These are phyloP conservation scores for Chrysoporthe austroafricana DNA, from an alignment of 2,329 filamentous ascomycete genomes.

Conservation along the genomic window DNA sequence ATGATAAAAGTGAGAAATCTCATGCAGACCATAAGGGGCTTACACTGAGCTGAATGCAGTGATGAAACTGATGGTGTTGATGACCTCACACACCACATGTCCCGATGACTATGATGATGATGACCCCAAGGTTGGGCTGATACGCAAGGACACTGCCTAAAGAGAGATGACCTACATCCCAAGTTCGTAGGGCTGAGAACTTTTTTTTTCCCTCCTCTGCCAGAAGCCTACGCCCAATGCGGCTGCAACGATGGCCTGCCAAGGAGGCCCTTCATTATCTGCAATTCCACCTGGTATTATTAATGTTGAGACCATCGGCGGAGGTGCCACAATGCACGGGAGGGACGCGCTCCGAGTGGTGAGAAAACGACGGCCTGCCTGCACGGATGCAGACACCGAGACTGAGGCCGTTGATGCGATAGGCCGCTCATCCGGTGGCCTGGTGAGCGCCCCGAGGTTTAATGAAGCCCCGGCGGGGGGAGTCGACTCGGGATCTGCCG, in stretches of 20 bases:
- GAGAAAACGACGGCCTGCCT: not conserved
- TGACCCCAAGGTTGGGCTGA: not conserved
- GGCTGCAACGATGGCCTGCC: not conserved
- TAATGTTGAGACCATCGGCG: not conserved
- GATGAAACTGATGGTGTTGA: conserved; percentile 5
- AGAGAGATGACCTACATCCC: not conserved
- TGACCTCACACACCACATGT: conserved; percentile 7
- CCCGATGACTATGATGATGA: not conserved
- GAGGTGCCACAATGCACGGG: not conserved
- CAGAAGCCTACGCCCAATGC: conserved; percentile 2
- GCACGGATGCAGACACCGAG: not conserved
- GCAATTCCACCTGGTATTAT: not conserved
- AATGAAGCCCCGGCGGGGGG: not conserved
- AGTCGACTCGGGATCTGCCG: conserved; percentile 4
- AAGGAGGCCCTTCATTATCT: not conserved
- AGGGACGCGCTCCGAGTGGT: conserved; percentile 2
- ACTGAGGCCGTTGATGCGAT: conserved; percentile 1
- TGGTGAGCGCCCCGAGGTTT: conserved; percentile 2
- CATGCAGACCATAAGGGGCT: conserved; percentile 9
- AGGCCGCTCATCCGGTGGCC: conserved; percentile 10
- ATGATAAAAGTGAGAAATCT: not conserved
- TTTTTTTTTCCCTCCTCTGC: not conserved
- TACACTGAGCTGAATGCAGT: not conserved
- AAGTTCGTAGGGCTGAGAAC: conserved; percentile 25
- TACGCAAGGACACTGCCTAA: not conserved